Evolutionary conservation across 2,329 filamentous ascomycete genomes (phyloP).

Genomic region (Cladosporium sp.): DNA sequence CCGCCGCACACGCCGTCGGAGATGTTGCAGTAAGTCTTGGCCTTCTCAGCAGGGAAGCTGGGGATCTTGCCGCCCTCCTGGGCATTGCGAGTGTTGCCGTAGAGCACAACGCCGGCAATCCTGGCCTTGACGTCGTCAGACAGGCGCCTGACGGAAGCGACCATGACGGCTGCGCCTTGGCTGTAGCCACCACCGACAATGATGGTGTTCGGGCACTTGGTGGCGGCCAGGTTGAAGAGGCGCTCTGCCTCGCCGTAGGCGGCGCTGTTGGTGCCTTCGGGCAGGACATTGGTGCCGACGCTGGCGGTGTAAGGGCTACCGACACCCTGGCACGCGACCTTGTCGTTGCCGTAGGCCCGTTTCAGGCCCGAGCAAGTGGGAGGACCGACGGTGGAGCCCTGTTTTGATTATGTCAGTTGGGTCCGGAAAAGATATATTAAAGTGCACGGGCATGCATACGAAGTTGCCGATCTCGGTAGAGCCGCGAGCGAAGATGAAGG

Average conservation of each 20-base stretch:
- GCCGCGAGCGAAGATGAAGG: conserved; percentile 56
- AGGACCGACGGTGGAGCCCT: conserved; percentile 24
- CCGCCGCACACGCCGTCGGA: conserved; percentile 35
- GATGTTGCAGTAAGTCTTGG: conserved; percentile 34
- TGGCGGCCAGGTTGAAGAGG: conserved; percentile 23
- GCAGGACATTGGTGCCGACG: conserved; percentile 19
- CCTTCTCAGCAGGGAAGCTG: conserved; percentile 29
- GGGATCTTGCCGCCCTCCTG: conserved; percentile 35
- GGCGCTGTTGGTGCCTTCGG: conserved; percentile 20
- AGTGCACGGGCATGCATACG: conserved; percentile 22
- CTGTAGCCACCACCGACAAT: conserved; percentile 30
- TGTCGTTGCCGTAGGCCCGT: conserved; percentile 15
- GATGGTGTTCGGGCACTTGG: conserved; percentile 25
- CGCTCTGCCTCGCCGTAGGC: conserved; percentile 20
- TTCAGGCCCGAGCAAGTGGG: conserved; percentile 25
- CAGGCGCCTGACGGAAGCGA: conserved; percentile 30
- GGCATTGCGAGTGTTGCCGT: conserved; percentile 38
- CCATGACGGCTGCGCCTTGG: conserved; percentile 39
- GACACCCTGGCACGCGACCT: conserved; percentile 27
- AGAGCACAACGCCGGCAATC: conserved; percentile 37
- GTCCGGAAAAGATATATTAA: neutral
- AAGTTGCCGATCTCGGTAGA: conserved; percentile 53
- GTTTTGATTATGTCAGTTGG: neutral
- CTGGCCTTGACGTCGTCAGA: conserved; percentile 24
- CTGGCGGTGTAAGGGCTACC: conserved; percentile 22